phyloP scores from a whole-genome alignment of 2,329 filamentous ascomycete genomes.

The Pseudogymnoascus destructans region DNA sequence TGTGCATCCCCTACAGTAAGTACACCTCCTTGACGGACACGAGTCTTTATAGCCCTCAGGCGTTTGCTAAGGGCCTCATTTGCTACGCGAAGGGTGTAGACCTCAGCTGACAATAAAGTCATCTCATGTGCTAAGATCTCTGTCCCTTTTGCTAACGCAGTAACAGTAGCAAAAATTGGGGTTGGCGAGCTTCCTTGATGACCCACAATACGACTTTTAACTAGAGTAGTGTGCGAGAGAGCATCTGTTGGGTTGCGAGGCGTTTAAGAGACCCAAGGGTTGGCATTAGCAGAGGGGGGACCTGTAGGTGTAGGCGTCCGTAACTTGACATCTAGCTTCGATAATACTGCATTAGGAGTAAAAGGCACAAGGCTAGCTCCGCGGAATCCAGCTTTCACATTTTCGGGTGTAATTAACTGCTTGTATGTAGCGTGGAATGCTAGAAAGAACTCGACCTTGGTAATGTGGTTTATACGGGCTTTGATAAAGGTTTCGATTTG shows the following conservation, averaged over 20 bases:
- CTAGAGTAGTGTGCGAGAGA: constrained; percentile 12
- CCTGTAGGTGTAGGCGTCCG: constrained; percentile 15
- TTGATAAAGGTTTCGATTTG: constrained; percentile 24
- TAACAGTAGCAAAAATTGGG: not conserved
- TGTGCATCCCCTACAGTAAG: no score
- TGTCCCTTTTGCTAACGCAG: not conserved
- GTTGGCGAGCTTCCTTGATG: not conserved
- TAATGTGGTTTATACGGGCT: constrained; percentile 24
- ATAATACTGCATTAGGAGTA: constrained; percentile 24
- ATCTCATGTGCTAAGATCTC: not conserved
- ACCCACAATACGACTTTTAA: not conserved
- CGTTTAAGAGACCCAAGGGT: constrained; percentile 16
- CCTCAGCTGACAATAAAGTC: not conserved
- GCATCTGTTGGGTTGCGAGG: constrained; percentile 14
- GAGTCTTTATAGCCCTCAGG: no score
- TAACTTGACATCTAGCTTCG: no score
- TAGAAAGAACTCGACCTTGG: constrained; percentile 18
- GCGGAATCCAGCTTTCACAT: constrained; percentile 24
- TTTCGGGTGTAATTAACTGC: constrained; percentile 21
- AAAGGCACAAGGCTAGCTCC: constrained; percentile 26
- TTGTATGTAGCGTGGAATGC: constrained; percentile 22
- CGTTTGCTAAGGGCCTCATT: not conserved
- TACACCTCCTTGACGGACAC: no score
- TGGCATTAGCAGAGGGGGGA: constrained; percentile 9
- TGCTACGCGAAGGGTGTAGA: not conserved